Percentiles rank a stretch among this genome's conserved stretches.
Conservation (phyloP, 345 rosid species). For the Brassica rapa region DNA sequence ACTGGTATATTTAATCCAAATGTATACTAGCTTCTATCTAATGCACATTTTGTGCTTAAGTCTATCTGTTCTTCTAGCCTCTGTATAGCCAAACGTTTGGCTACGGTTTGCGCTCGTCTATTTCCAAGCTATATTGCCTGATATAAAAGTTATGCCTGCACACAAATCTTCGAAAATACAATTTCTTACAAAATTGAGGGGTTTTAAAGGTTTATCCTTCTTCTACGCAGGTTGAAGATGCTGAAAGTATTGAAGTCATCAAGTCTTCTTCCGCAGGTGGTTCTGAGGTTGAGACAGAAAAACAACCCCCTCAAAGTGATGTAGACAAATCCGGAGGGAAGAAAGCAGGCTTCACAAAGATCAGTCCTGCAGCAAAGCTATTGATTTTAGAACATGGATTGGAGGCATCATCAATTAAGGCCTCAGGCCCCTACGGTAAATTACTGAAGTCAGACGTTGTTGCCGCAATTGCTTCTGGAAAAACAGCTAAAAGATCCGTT, state of each 20-base stretch:
- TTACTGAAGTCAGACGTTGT: slow-evolving; percentile 84
- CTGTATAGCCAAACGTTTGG: slow-evolving; percentile 7
- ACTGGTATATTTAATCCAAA: neutral
- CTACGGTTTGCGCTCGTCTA: slow-evolving; percentile 29
- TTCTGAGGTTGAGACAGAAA: slow-evolving; percentile 47
- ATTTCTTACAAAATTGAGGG: slow-evolving; percentile 12
- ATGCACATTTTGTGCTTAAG: slow-evolving; percentile 5
- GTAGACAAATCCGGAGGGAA: slow-evolving; percentile 44
- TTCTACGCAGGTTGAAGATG: slow-evolving; percentile 79
- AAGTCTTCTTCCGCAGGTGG: slow-evolving; percentile 55
- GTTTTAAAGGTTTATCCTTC: slow-evolving; percentile 32
- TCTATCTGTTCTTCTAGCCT: slow-evolving; percentile 11
- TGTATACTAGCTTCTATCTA: slow-evolving; percentile 21
- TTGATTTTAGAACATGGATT: slow-evolving; percentile 75
- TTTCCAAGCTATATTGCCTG: slow-evolving; percentile 1
- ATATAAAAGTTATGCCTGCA: slow-evolving; percentile 21
- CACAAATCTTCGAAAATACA: neutral
- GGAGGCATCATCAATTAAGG: slow-evolving; percentile 73
- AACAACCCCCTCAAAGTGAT: slow-evolving; percentile 46
- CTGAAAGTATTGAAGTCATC: slow-evolving; percentile 63
- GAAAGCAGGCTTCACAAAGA: slow-evolving; percentile 61
- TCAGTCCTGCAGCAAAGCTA: slow-evolving; percentile 87
- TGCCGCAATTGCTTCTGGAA: slow-evolving; percentile 78
- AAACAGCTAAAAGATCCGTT: slow-evolving; percentile 46
- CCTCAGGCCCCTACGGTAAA: slow-evolving; percentile 82